These are phyloP conservation scores for Ophiostoma novo-ulmi DNA, from an alignment of 2,329 filamentous ascomycete species.

Conservation along the genomic window DNA sequence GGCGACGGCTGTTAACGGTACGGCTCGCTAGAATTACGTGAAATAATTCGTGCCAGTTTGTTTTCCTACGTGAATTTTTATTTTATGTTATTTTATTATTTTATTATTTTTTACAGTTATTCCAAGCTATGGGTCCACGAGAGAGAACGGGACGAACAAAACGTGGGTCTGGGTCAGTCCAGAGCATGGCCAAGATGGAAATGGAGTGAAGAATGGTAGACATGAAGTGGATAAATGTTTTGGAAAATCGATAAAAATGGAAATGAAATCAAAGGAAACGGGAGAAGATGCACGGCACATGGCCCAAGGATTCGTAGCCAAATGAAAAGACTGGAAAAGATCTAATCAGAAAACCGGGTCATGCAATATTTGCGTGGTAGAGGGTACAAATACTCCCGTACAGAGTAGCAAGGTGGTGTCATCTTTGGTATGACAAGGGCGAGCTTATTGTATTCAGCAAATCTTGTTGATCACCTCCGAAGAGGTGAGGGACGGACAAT, in stretches of 20 bases:
- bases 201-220: not conserved
- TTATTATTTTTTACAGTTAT: not conserved
- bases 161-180: constrained; percentile 13
- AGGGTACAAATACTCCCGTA: not conserved
- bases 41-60: not conserved
- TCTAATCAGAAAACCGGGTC: not conserved
- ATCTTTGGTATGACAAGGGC: not conserved
- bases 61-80: not conserved
- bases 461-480: not conserved
- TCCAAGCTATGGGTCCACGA: not conserved
- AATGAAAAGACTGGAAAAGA: constrained; percentile 1
- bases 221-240: not conserved
- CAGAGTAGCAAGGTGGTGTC: not conserved
- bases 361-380: not conserved
- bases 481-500: not conserved
- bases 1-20: not conserved
- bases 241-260: not conserved
- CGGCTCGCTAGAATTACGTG: not conserved
- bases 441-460: not conserved
- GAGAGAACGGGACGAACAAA: not conserved
- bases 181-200: constrained; percentile 11
- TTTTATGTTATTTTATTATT: not conserved
- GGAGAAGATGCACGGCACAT: not conserved
- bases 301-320: not conserved
- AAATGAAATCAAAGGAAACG: not conserved